A percentile compares a stretch with the other conserved stretches of the same genome.
Conservation (phyloP, 768 basidiomycete species). For the Chalciporus sphaerocephalus region DNA sequence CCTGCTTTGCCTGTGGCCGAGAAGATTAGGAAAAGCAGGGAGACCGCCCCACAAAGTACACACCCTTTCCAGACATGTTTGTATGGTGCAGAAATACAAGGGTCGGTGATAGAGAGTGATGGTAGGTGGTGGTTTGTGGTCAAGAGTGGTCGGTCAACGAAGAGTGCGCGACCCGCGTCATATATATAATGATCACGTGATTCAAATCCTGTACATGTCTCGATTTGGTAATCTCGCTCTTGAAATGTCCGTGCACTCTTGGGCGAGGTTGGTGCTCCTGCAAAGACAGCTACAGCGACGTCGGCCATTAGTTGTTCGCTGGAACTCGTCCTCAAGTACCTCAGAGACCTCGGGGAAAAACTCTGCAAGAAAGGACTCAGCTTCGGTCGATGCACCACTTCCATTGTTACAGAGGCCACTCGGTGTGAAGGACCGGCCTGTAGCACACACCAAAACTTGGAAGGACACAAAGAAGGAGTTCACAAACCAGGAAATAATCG, state of each 20-base stretch:
- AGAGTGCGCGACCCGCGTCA: constrained; percentile 27
- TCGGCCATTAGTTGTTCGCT: constrained; percentile 10
- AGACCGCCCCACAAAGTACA: not conserved
- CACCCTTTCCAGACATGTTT: constrained; percentile 34
- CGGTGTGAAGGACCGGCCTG: constrained; percentile 70
- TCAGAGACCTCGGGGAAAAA: not conserved
- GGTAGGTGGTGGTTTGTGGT: constrained; percentile 26
- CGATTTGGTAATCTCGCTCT: constrained; percentile 13
- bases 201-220: constrained; percentile 10
- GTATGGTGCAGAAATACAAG: constrained; percentile 20
- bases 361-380: not conserved
- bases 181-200: constrained; percentile 35
- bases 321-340: constrained; percentile 15
- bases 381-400: constrained; percentile 19
- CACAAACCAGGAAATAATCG: constrained; percentile 64
- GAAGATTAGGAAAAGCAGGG: constrained; percentile 5
- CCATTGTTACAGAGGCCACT: constrained; percentile 58
- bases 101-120: constrained; percentile 2
- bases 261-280: constrained; percentile 8
- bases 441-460: constrained; percentile 53
- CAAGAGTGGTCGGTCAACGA: constrained; percentile 33
- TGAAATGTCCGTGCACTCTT: constrained; percentile 20
- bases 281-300: constrained; percentile 4
- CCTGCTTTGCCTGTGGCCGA: constrained; percentile 42
- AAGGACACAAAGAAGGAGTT: constrained; percentile 62